Percentiles rank a stretch among this genome's conserved stretches.
Evolutionary conservation across 805 yeast species (phyloP).

Genomic region (Kodamaea neixiangensis): DNA sequence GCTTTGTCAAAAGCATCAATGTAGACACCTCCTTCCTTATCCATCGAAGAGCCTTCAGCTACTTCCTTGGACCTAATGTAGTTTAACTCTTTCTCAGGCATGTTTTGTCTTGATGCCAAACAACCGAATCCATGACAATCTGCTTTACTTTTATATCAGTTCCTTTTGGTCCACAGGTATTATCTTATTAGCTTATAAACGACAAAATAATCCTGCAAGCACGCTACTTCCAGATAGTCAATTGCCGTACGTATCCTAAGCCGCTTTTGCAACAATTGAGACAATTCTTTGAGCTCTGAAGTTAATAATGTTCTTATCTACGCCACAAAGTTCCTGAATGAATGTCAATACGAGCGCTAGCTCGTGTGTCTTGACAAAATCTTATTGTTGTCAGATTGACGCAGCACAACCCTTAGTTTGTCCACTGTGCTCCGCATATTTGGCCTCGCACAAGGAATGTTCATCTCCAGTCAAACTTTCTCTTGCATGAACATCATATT

Average conservation of each 20-base stretch:
- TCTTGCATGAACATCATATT: background rate
- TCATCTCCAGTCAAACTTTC: background rate
- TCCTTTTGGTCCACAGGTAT: background rate
- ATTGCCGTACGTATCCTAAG: background rate
- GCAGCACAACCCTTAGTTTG: background rate
- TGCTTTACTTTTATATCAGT: background rate
- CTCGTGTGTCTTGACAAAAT: background rate
- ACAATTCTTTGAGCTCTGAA: background rate
- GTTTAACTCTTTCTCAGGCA: slow-evolving; percentile 9
- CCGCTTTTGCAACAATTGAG: background rate
- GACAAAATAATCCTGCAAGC: background rate
- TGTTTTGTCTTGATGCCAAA: background rate
- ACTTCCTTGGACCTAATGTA: slow-evolving; percentile 7
- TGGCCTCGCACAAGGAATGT: background rate
- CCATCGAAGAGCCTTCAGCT: slow-evolving; percentile 7
- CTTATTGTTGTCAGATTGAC: background rate
- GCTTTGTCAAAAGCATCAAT: slow-evolving; percentile 4
- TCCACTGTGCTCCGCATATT: background rate
- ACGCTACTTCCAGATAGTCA: background rate
- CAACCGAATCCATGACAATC: background rate
- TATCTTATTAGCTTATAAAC: background rate
- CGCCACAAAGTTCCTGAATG: background rate
- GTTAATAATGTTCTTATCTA: background rate
- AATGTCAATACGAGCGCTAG: background rate
- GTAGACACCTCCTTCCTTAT: slow-evolving; percentile 8